Base-by-base conservation (phyloP, 2,329 filamentous ascomycete genomes). In the Tolypocladium paradoxum region DNA sequence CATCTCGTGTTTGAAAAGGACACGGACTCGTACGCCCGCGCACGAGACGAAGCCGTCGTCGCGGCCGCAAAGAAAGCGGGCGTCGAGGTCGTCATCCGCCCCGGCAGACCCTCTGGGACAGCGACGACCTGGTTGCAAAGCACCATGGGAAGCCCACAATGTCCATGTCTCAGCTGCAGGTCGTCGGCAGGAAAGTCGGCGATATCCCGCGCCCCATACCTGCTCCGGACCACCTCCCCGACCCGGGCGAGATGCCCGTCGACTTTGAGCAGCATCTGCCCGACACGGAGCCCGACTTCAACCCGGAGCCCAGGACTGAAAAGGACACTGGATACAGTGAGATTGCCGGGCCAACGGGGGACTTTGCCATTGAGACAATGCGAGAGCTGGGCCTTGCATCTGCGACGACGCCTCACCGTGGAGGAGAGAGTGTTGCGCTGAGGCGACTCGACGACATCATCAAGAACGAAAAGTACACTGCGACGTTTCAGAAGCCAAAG, bases 1-100 rank as follows among this genome's bases (percentile, higher is more conserved):
- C 87, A 90, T 67, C 68, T 90, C 6, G 86, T 90, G 0, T 90
- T 90, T 60, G 87, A 91, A 64, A 87, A 85, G 61, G 87, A 90
- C 60, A 88, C 85, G 0, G 87, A 91, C 70, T 75, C 83, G 0
- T 90, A 90, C 68, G 85, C 75, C 5, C 75, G 79, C 18, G 76
- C 82, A 40, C 70, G 87, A 49, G 87, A 91, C 65, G 73, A 73
- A 1, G 69, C 72, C 20, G 76, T 91, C 12, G 68, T 75, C 35
- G 66, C 74, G 18, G 68, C 83, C n/a, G 86, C 86, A 5, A 71
- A 77, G 58, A 70, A 80, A 47, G 82, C 83, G 0, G 86, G 85
- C 1, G 83, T 90, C 1, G 64, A 86, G 61, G 83, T 90, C 22
- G 71, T 90, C n/a, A 69, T 78, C 12, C 76, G 72, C 49, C 75